Evolutionary conservation across 768 basidiomycete genomes (phyloP).

Genomic region (Pleurotus cornucopiae): DNA sequence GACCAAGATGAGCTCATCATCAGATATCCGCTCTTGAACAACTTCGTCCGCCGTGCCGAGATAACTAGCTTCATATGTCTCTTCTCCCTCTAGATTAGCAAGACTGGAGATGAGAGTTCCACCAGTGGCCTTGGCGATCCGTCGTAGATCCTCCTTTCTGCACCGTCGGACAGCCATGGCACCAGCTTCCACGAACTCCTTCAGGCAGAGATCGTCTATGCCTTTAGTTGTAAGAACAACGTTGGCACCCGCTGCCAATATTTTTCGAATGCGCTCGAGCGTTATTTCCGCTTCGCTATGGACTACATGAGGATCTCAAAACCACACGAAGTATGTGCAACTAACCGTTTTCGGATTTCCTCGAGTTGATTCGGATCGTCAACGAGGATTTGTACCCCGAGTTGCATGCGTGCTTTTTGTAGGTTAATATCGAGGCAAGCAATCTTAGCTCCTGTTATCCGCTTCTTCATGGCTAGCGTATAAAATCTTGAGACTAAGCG

Average conservation of each 20-base stretch:
- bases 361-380: slow-evolving; percentile 96
- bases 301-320: neutral
- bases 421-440: slow-evolving; percentile 98
- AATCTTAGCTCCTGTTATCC: slow-evolving; percentile 90
- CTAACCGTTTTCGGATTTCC: slow-evolving; percentile 88
- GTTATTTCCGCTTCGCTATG: slow-evolving; percentile 92
- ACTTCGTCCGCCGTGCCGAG: slow-evolving; percentile 96
- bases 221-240: slow-evolving; percentile 97
- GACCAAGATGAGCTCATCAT: slow-evolving; percentile 95
- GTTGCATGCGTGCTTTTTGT: slow-evolving; percentile 94
- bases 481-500: neutral
- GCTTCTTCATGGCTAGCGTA: slow-evolving; percentile 89
- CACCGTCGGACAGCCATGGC: slow-evolving; percentile 98
- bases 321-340: slow-evolving; percentile 1
- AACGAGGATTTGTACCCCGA: slow-evolving; percentile 95
- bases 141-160: slow-evolving; percentile 94
- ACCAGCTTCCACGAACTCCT: slow-evolving; percentile 98
- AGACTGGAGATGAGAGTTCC: slow-evolving; percentile 89
- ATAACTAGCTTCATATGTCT: slow-evolving; percentile 90
- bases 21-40: slow-evolving; percentile 94
- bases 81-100: slow-evolving; percentile 96
- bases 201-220: slow-evolving; percentile 95
- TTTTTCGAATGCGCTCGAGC: slow-evolving; percentile 92
- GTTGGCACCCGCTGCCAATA: slow-evolving; percentile 92
- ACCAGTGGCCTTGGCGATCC: slow-evolving; percentile 96